Evolutionary conservation across 441 rosid genomes (phyloP).

Genomic region (Pelargonium australe): DNA sequence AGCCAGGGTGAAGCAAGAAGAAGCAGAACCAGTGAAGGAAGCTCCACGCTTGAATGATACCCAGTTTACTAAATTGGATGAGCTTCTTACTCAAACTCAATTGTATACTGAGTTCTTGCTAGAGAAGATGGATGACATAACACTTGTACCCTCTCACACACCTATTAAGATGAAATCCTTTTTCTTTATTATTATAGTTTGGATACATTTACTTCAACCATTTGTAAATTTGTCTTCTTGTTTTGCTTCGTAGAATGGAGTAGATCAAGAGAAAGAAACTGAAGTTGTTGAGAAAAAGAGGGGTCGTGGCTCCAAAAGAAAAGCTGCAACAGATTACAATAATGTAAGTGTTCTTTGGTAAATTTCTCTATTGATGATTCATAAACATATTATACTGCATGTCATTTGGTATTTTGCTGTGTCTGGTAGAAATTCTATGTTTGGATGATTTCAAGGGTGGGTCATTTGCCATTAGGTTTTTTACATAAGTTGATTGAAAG

Average conservation of each 20-base stretch:
- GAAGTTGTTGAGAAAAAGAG: constrained; percentile 37
- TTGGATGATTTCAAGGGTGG: neutral
- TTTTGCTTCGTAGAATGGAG: constrained; percentile 45
- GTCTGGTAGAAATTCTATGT: neutral
- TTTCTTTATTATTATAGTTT: constrained; percentile 7
- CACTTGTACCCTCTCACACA: constrained; percentile 38
- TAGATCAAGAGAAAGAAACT: constrained; percentile 33
- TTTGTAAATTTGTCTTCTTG: constrained; percentile 16
- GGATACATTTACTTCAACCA: constrained; percentile 3
- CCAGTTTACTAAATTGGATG: constrained; percentile 69
- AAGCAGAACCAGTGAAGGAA: constrained; percentile 22
- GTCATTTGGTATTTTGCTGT: neutral
- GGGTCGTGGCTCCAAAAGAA: constrained; percentile 72
- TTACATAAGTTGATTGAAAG: neutral
- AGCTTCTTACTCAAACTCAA: constrained; percentile 85
- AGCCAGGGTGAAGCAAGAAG: constrained; percentile 43
- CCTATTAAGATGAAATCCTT: constrained; percentile 10
- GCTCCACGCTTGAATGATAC: constrained; percentile 42
- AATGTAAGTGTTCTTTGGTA: constrained; percentile 36
- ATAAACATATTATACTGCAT: neutral
- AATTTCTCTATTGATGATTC: neutral
- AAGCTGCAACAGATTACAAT: constrained; percentile 52
- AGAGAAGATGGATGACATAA: constrained; percentile 87
- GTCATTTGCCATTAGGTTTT: neutral
- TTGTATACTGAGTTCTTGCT: constrained; percentile 72